phyloP scores from a whole-genome alignment of 1,284 basidiomycete species.

The Malassezia obtusa region DNA sequence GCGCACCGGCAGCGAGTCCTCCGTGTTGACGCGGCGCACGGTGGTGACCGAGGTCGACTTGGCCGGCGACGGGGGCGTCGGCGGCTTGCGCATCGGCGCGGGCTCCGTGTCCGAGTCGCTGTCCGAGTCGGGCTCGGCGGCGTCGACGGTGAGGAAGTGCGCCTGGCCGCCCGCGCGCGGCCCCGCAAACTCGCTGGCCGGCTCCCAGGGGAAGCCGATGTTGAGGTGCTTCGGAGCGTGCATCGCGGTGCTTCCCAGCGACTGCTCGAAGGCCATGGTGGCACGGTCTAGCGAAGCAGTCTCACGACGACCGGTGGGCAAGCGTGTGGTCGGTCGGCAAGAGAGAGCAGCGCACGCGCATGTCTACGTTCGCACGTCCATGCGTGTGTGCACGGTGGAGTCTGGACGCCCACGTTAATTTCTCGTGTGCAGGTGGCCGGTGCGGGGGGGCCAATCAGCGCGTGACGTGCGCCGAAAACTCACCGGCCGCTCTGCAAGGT shows the following conservation, averaged over 20 bases:
- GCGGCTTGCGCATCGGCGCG: background rate
- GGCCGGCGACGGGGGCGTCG: background rate
- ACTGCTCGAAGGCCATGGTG: background rate
- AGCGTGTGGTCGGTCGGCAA: background rate
- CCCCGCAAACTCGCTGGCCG: background rate
- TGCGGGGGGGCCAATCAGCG: background rate
- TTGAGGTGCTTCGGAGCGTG: constrained; percentile 1
- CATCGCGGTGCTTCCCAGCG: background rate
- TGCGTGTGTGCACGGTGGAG: background rate
- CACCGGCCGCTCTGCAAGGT: too few species aligned
- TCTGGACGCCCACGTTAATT: background rate
- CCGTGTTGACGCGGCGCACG: background rate
- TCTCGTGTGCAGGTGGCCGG: too few species aligned
- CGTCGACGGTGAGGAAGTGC: constrained; percentile 1
- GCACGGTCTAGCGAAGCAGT: background rate
- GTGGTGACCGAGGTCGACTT: background rate
- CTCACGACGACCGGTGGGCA: background rate
- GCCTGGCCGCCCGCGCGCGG: constrained; percentile 7
- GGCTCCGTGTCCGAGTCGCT: constrained; percentile 1
- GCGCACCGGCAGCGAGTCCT: background rate
- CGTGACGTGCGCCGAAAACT: background rate
- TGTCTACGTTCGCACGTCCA: background rate
- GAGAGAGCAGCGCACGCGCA: too few species aligned
- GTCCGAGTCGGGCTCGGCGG: constrained; percentile 10
- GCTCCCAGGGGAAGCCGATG: constrained; percentile 8